Base-by-base conservation (phyloP, 1,139 yeast genomes). In the Debaryomycetaceae sp. region DNA sequence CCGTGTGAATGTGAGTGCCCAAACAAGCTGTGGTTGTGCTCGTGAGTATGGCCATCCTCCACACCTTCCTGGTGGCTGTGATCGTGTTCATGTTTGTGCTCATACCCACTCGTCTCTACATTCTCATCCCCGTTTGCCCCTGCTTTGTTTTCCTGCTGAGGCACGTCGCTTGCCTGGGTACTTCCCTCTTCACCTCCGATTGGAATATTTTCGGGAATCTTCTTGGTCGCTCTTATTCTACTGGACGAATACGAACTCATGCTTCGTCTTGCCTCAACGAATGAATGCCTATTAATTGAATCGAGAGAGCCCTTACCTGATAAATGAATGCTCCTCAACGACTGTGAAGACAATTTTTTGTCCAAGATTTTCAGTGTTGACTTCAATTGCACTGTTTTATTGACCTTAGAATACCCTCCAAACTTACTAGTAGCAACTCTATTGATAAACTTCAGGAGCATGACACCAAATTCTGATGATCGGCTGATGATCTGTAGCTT, bases 1-100 rank as follows among this genome's bases (percentile, higher is more conserved):
- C 66, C 48, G 54, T 69, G 75, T 31, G 65, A 52, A 45, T 68
- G 74, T 38, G 59, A 53, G 46, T 64, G 69, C 22, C 59, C 53
- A 35, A 56, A 52, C 23, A 56, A 46, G 6, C 56, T 51, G 45
- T 63, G 68, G 35, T 55, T 43, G 40, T 59, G 61, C 6, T 65
- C 66, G 40, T 66, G 73, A 4, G 62, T 52, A 43, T 63, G 69
- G 24, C 59, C 47, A 48, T 69, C 74, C 4, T 59, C 45, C 49
- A 68, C 68, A 14, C 35, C 11, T 11, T 52, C 53, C 27, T 43
- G 46, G 36, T 49, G 52, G 3, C 44, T 29, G 27, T 50, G 52
- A 8, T 29, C 17, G 37, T 46, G 49, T 22, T 43, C 27, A 29
- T 48, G 48, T 23, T 22, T 31, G 24, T 42, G 36, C 6, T 6